Base-by-base conservation (phyloP, 768 basidiomycete genomes). In the Lenzites betulinus region DNA sequence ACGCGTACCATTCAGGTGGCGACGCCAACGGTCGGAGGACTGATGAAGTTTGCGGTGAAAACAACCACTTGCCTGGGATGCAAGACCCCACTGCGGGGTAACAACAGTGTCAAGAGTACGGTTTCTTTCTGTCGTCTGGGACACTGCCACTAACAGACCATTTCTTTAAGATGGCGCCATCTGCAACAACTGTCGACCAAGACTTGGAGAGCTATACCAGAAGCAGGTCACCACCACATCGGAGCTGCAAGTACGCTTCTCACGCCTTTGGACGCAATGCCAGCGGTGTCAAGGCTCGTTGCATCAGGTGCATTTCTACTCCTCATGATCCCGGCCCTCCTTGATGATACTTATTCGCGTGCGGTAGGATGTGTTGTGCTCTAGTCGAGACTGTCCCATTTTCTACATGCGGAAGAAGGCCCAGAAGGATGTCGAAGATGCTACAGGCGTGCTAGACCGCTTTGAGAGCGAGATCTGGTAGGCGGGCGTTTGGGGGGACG, bases 41-140 rank as follows among this genome's bases (percentile, higher is more conserved):
- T 99, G 54, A 99, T 99, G 97, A 98, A 96, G 73, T 99, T 98
- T 68, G 95, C 95, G 0, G 94, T 98, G 28, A 96, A 95, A 76
- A 96, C 92, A 0, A 85, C 90, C 3, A 99, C 93, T 2, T 99
- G 97, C 69, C 78, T 99, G 49, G 93, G 96, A 0, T 99, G 97
- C 76, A 96, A 95, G 74, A 96, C 96, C 0, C 88, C 93, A 9
- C 71, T 99, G 61, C 81, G 84, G 46, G 74, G 83, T 4, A 90
- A 82, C 67, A 94, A 95, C 69, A 92, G 92, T 69, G 78, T 87
- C 49, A 72, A 82, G 66, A 84, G 92, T 90, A 57, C 59, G 84
- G 1, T 2, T 74, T 20, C 11, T 13, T 4, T 15, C 36, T 13
- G 22, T 44, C 47, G 47, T 20, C 38, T n/a, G n/a, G n/a, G n/a